Base-by-base conservation (phyloP, 371 early-diverging fungal genomes). In the Mortierella sp. region DNA sequence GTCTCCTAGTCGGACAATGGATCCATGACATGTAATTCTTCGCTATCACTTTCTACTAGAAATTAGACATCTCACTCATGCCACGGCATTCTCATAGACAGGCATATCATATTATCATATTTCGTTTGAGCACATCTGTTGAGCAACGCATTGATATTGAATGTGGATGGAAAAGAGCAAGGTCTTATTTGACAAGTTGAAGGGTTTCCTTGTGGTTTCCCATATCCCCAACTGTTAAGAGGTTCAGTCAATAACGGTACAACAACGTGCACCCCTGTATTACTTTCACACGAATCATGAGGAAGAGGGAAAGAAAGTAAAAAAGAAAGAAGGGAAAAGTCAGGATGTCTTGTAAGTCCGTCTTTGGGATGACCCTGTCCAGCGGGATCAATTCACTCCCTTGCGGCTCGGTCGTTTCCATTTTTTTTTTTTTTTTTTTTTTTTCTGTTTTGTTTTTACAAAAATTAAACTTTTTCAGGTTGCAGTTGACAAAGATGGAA, bases 1-100 rank as follows among this genome's bases (percentile, higher is more conserved):
- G 85, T 19, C 40, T 66, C 5, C 68, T 80, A 50, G 80, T 85
- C 2, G 85, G 77, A 34, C 73, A 64, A 6, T 85, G 85, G 85
- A 77, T 85, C 65, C 74, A 76, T 40, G 80, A 85, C n/a, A 43
- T 77, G 47, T 70, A 68, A 45, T 31, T 19, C 5, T 29, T 14
- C 16, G n/a, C 13, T 55, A 2, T 31, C 29, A 26, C 11, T 24
- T 50, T 50, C 14, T 22, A 4, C 22, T 61, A 37, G 61, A 34
- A n/a, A n/a, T n/a, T n/a, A n/a, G n/a, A n/a, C n/a, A n/a, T n/a
- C n/a, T n/a, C n/a, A n/a, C n/a, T n/a, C n/a, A n/a, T n/a, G n/a
- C n/a, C n/a, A n/a, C n/a, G n/a, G n/a, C n/a, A n/a, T n/a, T n/a
- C 13, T 8, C 6, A 19, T 22, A 10, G n/a, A 48, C 48, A 48